Base-by-base conservation (phyloP, 2,329 filamentous ascomycete genomes). In the Geosmithia morbida region DNA sequence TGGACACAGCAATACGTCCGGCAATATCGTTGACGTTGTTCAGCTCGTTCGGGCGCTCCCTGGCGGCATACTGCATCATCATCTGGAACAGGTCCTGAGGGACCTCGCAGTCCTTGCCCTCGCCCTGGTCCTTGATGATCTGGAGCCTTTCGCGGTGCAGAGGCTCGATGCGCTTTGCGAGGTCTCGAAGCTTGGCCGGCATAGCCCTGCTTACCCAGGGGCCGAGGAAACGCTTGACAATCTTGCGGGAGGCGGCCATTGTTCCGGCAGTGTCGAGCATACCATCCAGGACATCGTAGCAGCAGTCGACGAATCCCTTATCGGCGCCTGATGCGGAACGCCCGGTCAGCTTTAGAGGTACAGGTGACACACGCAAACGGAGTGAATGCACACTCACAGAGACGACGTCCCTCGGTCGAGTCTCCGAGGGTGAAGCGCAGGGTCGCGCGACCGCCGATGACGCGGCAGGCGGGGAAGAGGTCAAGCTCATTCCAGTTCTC, bases 41-140 rank as follows among this genome's bases (percentile, higher is more conserved):
- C 2, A 64, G 55, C 50, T 70, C 66, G 0, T 63, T 46, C 0
- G 58, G 63, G 1, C 66, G 60, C 43, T 69, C 56, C 18, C 58
- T 59, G n/a, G 59, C 47, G 1, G 61, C 68, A 43, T 58, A 67
- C 3, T 58, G 56, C 3, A 69, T 49, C 61, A 70, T 67, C 55
- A 66, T 62, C 50, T 69, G 67, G 42, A 43, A 22, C 42, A 43
- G 26, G 10, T 43, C 42, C 2, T 20, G n/a, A 3, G 42, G 42
- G 17, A 13, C 6, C 33, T 43, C 2, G 42, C 13, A 19, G n/a
- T 43, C 42, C 42, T 43, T 43, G 19, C 26, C 42, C 19, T 20
- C 26, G 13, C 7, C 13, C 8, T 43, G 42, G 19, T n/a, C 42
- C 26, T 29, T 43, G 19, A 43, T 16, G 10, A 43, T 13, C 5